These are phyloP conservation scores for Candida corydali DNA, from an alignment of 805 yeast genomes.

Conservation along the genomic window DNA sequence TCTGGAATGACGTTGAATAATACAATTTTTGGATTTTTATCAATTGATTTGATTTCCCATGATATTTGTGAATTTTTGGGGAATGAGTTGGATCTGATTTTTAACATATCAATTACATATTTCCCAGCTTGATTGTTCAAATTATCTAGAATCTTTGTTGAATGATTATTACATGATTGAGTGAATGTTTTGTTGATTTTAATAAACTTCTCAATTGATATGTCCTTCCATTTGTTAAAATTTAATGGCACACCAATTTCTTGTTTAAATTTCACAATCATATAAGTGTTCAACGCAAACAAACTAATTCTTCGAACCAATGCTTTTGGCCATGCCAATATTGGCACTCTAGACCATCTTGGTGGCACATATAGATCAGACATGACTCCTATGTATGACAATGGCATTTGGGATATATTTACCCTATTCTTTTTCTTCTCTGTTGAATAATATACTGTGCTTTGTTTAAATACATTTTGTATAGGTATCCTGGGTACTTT, in stretches of 20 bases:
- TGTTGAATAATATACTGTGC: background rate
- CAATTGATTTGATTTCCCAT: slow-evolving; percentile 77
- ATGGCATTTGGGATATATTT: slow-evolving; percentile 35
- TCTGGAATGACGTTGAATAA: slow-evolving; percentile 65
- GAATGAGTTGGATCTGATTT: slow-evolving; percentile 31
- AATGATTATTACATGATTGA: slow-evolving; percentile 29
- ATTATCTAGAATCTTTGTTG: slow-evolving; percentile 45
- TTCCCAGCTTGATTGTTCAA: slow-evolving; percentile 32
- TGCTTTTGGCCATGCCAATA: slow-evolving; percentile 40
- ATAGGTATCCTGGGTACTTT: background rate
- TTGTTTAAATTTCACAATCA: slow-evolving; percentile 42
- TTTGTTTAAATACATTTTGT: background rate
- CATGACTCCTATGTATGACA: slow-evolving; percentile 36
- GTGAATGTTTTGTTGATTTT: slow-evolving; percentile 84
- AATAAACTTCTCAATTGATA: slow-evolving; percentile 72
- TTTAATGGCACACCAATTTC: slow-evolving; percentile 42
- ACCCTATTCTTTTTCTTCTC: slow-evolving; percentile 3
- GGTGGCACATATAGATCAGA: slow-evolving; percentile 44
- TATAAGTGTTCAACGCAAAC: slow-evolving; percentile 63
- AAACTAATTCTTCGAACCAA: slow-evolving; percentile 60
- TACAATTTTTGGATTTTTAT: slow-evolving; percentile 66
- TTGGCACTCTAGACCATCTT: slow-evolving; percentile 18
- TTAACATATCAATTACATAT: slow-evolving; percentile 27
- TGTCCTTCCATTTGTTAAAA: slow-evolving; percentile 82
- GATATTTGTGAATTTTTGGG: slow-evolving; percentile 59